phyloP scores from a whole-genome alignment of 2,329 filamentous ascomycete species.

The Microsporum canis region DNA sequence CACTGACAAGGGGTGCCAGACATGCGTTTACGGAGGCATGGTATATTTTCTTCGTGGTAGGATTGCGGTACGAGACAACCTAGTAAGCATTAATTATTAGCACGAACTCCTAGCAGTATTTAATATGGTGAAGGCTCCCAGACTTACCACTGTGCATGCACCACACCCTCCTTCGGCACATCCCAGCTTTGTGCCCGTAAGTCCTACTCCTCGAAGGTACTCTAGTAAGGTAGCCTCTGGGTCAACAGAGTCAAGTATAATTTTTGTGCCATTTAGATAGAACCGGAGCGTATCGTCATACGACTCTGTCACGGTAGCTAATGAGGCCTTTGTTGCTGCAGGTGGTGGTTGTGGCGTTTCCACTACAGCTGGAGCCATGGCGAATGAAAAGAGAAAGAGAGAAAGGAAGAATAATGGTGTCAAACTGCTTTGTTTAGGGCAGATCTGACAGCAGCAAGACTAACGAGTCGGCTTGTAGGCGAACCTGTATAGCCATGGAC shows the following conservation, averaged over 20 bases:
- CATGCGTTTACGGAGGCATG: slow-evolving; percentile 96
- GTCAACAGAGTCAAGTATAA: slow-evolving; percentile 74
- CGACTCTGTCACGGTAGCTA: slow-evolving; percentile 55
- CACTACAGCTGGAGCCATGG: slow-evolving; percentile 49
- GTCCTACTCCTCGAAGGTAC: slow-evolving; percentile 80
- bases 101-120: neutral
- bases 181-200: slow-evolving; percentile 92
- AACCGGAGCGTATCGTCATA: slow-evolving; percentile 86
- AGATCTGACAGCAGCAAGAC: neutral
- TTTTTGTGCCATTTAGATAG: slow-evolving; percentile 87
- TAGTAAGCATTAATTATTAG: slow-evolving; percentile 17
- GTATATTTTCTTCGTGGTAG: slow-evolving; percentile 83
- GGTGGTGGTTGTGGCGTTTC: slow-evolving; percentile 28
- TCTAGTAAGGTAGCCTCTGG: slow-evolving; percentile 87
- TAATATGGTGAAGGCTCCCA: neutral
- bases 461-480: neutral
- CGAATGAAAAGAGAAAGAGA: neutral
- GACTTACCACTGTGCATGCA: slow-evolving; percentile 72
- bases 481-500: neutral
- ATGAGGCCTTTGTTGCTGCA: slow-evolving; percentile 26
- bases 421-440: neutral
- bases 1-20: slow-evolving; percentile 77
- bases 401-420: neutral
- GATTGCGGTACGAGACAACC: slow-evolving; percentile 84
- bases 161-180: slow-evolving; percentile 95